Evolutionary conservation across 2,329 filamentous ascomycete genomes (phyloP).

Genomic region (Pezicula carpinea): DNA sequence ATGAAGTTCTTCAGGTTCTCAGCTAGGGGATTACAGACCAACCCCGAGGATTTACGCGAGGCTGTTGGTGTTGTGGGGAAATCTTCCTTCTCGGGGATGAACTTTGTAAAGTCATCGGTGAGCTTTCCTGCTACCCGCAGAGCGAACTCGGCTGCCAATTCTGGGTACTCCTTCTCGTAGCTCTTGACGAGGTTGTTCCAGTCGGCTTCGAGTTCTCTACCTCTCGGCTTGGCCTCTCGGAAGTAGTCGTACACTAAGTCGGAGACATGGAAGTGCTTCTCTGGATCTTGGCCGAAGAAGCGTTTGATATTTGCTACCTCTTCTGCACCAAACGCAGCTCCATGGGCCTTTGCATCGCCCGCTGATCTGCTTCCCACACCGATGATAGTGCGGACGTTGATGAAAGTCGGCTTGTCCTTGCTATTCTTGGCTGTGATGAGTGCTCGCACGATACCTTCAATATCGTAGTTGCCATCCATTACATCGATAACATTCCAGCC

Average conservation of each 20-base stretch:
- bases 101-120: constrained; percentile 41
- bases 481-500: constrained; percentile 46
- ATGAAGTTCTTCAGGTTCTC: constrained; percentile 42
- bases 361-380: constrained; percentile 34
- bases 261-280: constrained; percentile 30
- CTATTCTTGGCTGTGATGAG: constrained; percentile 34
- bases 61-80: constrained; percentile 44
- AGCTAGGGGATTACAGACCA: constrained; percentile 47
- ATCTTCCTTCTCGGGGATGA: constrained; percentile 38
- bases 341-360: constrained; percentile 27
- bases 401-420: constrained; percentile 43
- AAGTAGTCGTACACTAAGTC: constrained; percentile 49
- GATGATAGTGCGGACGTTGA: constrained; percentile 46
- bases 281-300: constrained; percentile 34
- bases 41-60: constrained; percentile 44
- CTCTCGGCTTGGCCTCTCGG: constrained; percentile 37
- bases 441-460: constrained; percentile 37
- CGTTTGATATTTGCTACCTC: constrained; percentile 30
- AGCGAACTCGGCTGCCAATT: constrained; percentile 45
- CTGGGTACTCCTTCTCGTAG: constrained; percentile 42
- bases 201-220: constrained; percentile 39
- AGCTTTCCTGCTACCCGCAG: constrained; percentile 43
- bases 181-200: constrained; percentile 40
- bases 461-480: constrained; percentile 38
- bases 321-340: constrained; percentile 14